phyloP scores from a whole-genome alignment of 2,329 filamentous ascomycete genomes.

The Coniochaeta prunicola region DNA sequence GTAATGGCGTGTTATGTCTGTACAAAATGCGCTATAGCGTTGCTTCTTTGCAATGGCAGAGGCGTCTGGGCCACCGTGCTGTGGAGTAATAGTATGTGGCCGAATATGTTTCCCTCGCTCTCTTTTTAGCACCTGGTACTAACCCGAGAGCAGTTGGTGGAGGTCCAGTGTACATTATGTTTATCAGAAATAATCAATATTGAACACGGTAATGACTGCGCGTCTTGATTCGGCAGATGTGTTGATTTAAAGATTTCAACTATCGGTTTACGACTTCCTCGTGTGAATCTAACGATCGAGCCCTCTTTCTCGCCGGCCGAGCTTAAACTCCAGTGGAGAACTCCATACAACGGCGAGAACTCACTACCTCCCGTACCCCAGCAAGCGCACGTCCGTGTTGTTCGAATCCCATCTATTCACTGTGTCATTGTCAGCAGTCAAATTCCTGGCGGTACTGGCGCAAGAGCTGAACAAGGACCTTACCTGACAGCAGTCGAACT shows the following conservation, averaged over 20 bases:
- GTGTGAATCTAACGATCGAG: too few relatives aligned
- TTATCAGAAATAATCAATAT: not conserved
- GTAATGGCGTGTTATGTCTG: not conserved
- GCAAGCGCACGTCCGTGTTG: not conserved
- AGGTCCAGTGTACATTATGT: not conserved
- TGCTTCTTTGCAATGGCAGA: not conserved
- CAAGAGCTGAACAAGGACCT: too few relatives aligned
- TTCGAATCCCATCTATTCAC: not conserved
- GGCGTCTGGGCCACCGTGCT: not conserved
- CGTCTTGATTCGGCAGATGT: not conserved
- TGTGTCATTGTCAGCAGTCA: not conserved
- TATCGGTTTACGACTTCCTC: not conserved
- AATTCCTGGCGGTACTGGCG: too few relatives aligned
- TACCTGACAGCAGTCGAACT: conserved; percentile 1
- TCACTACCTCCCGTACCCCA: not conserved
- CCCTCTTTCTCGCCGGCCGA: not conserved
- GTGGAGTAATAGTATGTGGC: not conserved
- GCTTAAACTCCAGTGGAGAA: conserved; percentile 1
- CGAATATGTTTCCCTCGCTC: not conserved
- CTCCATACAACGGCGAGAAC: not conserved
- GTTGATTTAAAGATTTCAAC: not conserved
- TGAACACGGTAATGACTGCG: not conserved
- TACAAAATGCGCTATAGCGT: not conserved
- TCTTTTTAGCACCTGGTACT: not conserved
- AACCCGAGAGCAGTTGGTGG: not conserved